Conservation (phyloP, 495 filamentous ascomycete genomes). For the Glarea lozoyensis region DNA sequence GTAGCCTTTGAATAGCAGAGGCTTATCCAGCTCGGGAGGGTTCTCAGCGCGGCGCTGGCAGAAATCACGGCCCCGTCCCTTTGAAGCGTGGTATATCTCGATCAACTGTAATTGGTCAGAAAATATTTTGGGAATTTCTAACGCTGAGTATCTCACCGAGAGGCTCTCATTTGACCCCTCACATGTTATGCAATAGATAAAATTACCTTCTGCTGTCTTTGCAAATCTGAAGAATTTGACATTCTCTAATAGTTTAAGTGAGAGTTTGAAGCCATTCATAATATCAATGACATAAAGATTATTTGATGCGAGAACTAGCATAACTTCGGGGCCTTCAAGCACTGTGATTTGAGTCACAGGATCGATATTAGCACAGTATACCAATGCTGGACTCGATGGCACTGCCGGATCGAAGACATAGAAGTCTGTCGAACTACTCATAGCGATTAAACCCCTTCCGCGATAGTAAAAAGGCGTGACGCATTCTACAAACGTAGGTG, state of each 20-base stretch:
- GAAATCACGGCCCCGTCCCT: too few species aligned
- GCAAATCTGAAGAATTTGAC: not conserved
- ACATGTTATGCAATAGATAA: not conserved
- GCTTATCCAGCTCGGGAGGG: too few species aligned
- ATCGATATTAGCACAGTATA: too few species aligned
- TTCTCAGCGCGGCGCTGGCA: too few species aligned
- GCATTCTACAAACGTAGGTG: too few species aligned
- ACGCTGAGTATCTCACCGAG: not conserved
- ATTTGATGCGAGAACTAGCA: not conserved
- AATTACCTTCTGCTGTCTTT: not conserved
- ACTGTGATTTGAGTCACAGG: not conserved
- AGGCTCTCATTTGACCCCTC: not conserved
- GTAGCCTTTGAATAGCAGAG: too few species aligned
- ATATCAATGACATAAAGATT: not conserved
- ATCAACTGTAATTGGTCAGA: not conserved
- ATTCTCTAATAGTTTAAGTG: not conserved
- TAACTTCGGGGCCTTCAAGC: not conserved
- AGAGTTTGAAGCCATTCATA: not conserved
- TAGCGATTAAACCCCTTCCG: too few species aligned
- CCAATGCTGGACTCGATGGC: too few species aligned
- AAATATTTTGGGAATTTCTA: not conserved
- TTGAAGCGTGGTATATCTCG: not conserved
- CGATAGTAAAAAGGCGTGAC: too few species aligned
- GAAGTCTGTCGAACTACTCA: too few species aligned
- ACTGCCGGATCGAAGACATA: too few species aligned